These are phyloP conservation scores for Amanita brunnescens DNA, from an alignment of 768 basidiomycete species.

Conservation along the genomic window DNA sequence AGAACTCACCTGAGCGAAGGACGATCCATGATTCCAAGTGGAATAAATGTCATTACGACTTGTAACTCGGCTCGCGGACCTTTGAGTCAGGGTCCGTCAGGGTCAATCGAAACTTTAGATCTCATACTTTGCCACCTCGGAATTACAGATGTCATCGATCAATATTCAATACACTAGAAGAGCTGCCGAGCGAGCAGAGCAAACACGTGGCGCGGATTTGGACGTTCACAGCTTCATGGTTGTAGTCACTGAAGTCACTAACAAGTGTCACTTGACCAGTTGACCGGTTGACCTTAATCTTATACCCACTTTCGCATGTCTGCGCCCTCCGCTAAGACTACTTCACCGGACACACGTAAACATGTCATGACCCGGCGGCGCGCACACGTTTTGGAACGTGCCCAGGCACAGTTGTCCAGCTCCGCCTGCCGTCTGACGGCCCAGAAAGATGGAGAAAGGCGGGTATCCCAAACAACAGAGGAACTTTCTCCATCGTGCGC, in stretches of 20 bases:
- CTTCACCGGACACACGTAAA: not conserved
- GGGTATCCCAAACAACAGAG: slow-evolving; percentile 6
- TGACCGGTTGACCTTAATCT: too few relatives aligned
- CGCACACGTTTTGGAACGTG: slow-evolving; percentile 19
- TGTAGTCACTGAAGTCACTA: too few relatives aligned
- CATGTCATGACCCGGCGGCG: slow-evolving; percentile 16
- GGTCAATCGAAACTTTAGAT: too few relatives aligned
- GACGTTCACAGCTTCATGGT: too few relatives aligned
- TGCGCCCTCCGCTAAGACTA: not conserved
- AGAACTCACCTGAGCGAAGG: too few relatives aligned
- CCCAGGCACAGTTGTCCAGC: slow-evolving; percentile 16
- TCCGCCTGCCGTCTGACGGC: not conserved
- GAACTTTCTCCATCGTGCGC: slow-evolving; percentile 9
- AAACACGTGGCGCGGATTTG: too few relatives aligned
- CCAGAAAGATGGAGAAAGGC: not conserved
- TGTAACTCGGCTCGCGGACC: slow-evolving; percentile 12
- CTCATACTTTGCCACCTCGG: too few relatives aligned
- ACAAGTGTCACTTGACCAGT: not conserved
- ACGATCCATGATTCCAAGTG: too few relatives aligned
- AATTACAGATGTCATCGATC: too few relatives aligned
- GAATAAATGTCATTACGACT: too few relatives aligned
- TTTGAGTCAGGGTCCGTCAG: not conserved
- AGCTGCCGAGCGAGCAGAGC: too few relatives aligned
- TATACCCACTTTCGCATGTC: not conserved
- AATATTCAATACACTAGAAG: too few relatives aligned